Conservation (phyloP, 1,284 basidiomycete species). For the Afroboletus lepidellus region DNA sequence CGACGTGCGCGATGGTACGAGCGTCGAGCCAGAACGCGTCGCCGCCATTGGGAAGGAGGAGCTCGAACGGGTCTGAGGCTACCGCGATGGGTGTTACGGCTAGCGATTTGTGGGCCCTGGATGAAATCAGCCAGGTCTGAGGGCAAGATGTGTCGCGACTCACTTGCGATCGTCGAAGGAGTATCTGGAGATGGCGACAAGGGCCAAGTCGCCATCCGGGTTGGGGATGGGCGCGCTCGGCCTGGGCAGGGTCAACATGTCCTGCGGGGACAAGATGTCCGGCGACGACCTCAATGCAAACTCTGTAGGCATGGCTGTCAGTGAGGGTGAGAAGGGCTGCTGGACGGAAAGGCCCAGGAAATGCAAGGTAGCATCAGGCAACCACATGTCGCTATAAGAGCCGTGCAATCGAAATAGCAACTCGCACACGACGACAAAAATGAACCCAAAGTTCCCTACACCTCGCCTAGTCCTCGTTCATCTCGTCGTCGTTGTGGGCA, state of each 20-base stretch:
- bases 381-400: conserved; percentile 31
- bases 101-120: conserved; percentile 68
- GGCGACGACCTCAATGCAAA: conserved; percentile 57
- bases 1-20: conserved; percentile 66
- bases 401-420: not conserved
- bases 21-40: conserved; percentile 75
- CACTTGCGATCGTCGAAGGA: conserved; percentile 70
- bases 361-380: conserved; percentile 30
- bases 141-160: conserved; percentile 29
- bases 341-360: conserved; percentile 54
- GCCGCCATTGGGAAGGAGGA: conserved; percentile 60
- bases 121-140: not conserved
- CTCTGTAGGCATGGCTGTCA: conserved; percentile 34
- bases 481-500: conserved; percentile 39
- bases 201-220: conserved; percentile 58
- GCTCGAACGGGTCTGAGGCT: conserved; percentile 45
- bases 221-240: conserved; percentile 69
- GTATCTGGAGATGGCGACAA: conserved; percentile 70
- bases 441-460: conserved; percentile 3
- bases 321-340: conserved; percentile 40
- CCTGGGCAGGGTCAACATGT: conserved; percentile 71
- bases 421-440: not conserved
- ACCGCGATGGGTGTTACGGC: conserved; percentile 59
- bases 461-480: conserved; percentile 33
- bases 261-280: conserved; percentile 66